These are phyloP conservation scores for Cryphonectria nitschkei DNA, from an alignment of 2,329 filamentous ascomycete genomes.

Conservation along the genomic window DNA sequence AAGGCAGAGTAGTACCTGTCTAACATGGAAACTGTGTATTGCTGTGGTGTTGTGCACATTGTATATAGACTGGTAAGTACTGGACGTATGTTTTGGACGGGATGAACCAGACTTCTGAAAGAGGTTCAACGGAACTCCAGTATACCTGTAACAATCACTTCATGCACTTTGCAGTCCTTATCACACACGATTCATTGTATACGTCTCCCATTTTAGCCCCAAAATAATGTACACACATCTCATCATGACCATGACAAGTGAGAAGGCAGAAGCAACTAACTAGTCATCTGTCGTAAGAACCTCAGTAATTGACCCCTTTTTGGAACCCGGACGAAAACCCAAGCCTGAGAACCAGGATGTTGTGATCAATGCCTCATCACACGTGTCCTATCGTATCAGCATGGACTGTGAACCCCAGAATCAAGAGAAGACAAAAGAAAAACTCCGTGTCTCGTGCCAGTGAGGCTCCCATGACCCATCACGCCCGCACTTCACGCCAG, in stretches of 20 bases:
- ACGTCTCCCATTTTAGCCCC: neutral
- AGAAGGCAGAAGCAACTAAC: neutral
- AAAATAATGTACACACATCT: neutral
- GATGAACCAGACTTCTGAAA: neutral
- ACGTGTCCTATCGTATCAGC: neutral
- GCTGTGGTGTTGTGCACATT: neutral
- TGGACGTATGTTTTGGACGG: neutral
- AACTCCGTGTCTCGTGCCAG: neutral
- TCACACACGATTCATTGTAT: neutral
- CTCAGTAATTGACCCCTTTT: neutral
- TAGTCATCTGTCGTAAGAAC: neutral
- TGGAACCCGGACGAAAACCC: neutral
- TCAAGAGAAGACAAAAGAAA: neutral
- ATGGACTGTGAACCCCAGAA: neutral
- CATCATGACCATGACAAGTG: neutral
- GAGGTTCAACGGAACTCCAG: neutral
- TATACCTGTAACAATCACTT: no score
- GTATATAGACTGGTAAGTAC: no score
- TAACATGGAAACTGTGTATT: neutral
- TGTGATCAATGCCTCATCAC: slow-evolving; percentile 1
- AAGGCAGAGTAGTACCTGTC: neutral
- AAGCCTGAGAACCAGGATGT: neutral
- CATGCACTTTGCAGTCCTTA: neutral
- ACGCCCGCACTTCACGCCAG: neutral
- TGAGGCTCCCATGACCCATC: neutral